A percentile compares a stretch with the other conserved stretches of the same genome.
Conservation (phyloP, 177 flowering plant species). For the Vitis hybrid region DNA sequence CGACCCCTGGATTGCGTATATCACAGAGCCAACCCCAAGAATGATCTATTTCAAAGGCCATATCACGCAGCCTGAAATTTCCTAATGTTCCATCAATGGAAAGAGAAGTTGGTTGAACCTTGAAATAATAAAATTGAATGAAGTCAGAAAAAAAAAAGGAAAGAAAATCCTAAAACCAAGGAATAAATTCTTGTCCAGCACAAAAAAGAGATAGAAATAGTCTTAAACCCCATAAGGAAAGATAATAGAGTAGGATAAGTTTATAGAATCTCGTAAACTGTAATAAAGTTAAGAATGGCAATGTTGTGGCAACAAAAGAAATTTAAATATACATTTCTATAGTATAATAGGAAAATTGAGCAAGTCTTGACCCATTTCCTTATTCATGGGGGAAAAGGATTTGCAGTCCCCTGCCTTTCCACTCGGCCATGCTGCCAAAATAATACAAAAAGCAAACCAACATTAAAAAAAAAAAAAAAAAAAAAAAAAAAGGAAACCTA, state of each 20-base stretch:
- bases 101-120: conserved; percentile 92
- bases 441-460: no score
- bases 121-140: conserved; percentile 10
- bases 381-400: no score
- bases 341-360: no score
- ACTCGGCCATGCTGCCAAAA: no score
- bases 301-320: no score
- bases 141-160: background rate
- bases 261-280: background rate
- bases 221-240: background rate
- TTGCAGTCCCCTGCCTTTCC: no score
- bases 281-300: background rate
- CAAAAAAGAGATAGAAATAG: background rate
- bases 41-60: conserved; percentile 73
- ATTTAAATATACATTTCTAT: no score
- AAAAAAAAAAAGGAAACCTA: no score
- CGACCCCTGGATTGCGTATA: conserved; percentile 88
- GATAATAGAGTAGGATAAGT: background rate
- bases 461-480: no score
- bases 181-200: background rate
- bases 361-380: no score
- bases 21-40: conserved; percentile 98
- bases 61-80: conserved; percentile 82
- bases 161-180: background rate
- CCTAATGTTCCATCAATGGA: conserved; percentile 92